phyloP scores from a whole-genome alignment of 371 early-diverging fungal genomes.

The Mucor racemosus region DNA sequence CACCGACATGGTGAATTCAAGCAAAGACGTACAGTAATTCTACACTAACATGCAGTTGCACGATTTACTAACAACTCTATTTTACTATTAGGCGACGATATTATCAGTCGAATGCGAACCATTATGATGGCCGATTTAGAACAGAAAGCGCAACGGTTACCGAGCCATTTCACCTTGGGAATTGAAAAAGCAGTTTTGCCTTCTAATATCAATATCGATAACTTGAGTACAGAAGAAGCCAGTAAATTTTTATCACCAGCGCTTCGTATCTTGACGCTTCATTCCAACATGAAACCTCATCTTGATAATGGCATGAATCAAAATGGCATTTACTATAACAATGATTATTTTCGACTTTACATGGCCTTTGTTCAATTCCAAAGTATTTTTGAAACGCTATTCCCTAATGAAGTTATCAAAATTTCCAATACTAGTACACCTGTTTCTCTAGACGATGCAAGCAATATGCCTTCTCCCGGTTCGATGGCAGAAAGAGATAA shows the following conservation, averaged over 20 bases:
- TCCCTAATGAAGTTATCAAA: conserved; percentile 41
- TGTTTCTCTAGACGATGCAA: conserved; percentile 10
- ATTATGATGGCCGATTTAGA: conserved; percentile 46
- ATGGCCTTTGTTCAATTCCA: conserved; percentile 55
- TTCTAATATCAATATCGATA: conserved; percentile 1
- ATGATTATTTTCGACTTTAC: conserved; percentile 50
- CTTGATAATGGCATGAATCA: conserved; percentile 57
- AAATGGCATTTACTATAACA: conserved; percentile 56
- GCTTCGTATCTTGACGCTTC: conserved; percentile 34
- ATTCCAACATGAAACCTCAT: conserved; percentile 55
- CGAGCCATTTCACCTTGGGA: conserved; percentile 30
- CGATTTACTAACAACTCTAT: neutral
- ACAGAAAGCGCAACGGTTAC: conserved; percentile 42
- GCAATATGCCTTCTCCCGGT: conserved; percentile 13
- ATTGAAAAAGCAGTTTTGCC: conserved; percentile 38
- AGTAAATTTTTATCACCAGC: conserved; percentile 37
- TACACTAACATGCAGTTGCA: neutral
- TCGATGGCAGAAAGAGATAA: conserved; percentile 23
- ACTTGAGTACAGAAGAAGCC: conserved; percentile 36
- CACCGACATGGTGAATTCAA: conserved; percentile 57
- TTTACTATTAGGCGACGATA: conserved; percentile 47
- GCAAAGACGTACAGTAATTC: conserved; percentile 41
- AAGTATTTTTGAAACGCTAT: conserved; percentile 36
- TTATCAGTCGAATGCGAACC: conserved; percentile 45
- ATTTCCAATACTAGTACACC: neutral